Evolutionary conservation across 192 early-diverging fungal species (phyloP).

Genomic region (Phycomyces blakesleeanus): DNA sequence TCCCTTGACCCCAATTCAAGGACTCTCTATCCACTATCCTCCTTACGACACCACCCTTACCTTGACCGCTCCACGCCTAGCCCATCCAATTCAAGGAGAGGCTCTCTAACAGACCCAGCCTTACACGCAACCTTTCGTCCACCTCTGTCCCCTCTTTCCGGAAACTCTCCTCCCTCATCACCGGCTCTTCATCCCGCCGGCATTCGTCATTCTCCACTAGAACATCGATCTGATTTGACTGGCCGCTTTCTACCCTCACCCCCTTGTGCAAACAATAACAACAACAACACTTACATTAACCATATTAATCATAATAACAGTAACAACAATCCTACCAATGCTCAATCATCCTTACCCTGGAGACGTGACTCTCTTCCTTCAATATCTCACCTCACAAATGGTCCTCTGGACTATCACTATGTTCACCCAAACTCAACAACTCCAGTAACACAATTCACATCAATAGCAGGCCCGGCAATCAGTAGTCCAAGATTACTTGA

Average conservation of each 20-base stretch:
- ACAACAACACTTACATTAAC: too few species aligned
- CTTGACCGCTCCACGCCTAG: conserved; percentile 3
- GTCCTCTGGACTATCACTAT: background rate
- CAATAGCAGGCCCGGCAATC: too few species aligned
- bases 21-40: conserved; percentile 7
- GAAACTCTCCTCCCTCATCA: conserved; percentile 25
- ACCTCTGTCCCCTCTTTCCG: conserved; percentile 12
- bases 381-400: conserved; percentile 11
- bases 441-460: too few species aligned
- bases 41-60: conserved; percentile 10
- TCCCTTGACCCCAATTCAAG: conserved; percentile 1
- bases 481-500: background rate
- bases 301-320: too few species aligned
- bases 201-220: conserved; percentile 9
- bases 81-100: conserved; percentile 18
- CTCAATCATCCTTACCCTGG: conserved; percentile 12
- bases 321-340: too few species aligned
- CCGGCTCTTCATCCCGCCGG: conserved; percentile 11
- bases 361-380: conserved; percentile 20
- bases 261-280: conserved; percentile 7
- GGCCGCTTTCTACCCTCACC: conserved; percentile 2
- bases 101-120: conserved; percentile 28
- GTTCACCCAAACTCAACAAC: background rate
- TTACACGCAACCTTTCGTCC: conserved; percentile 20
- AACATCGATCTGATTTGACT: conserved; percentile 8